phyloP scores from a whole-genome alignment of 805 yeast genomes.

The Nakazawaea ernobii region DNA sequence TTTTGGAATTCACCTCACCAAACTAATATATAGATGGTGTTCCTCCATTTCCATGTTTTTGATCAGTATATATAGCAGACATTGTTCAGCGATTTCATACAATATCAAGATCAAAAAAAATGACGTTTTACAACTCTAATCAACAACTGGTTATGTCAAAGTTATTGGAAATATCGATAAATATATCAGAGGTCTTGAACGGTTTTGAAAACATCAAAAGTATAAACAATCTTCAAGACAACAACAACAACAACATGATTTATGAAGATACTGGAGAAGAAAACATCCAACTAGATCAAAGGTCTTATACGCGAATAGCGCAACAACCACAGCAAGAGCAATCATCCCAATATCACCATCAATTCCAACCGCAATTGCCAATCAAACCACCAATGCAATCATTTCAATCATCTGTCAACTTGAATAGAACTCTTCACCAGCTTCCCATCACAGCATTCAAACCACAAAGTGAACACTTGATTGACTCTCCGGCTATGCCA shows the following conservation, averaged over 20 bases:
- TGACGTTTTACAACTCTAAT: background rate
- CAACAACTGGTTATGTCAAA: background rate
- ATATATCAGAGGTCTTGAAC: background rate
- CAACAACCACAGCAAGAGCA: too few species aligned
- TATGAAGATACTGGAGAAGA: too few species aligned
- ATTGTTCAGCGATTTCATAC: too few species aligned
- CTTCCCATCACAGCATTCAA: conserved; percentile 5
- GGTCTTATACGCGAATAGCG: too few species aligned
- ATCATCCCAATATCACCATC: background rate
- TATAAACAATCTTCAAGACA: background rate
- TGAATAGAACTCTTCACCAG: background rate
- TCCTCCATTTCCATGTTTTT: too few species aligned
- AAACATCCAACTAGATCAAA: too few species aligned
- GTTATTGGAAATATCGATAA: background rate
- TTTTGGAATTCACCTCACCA: too few species aligned
- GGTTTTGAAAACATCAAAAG: background rate
- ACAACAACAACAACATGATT: too few species aligned
- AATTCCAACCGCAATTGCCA: background rate
- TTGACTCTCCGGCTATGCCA: conserved; percentile 1
- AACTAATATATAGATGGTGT: too few species aligned
- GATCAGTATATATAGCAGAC: too few species aligned
- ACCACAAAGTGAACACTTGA: background rate
- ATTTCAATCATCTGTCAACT: too few species aligned
- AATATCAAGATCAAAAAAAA: too few species aligned
- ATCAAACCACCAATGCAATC: background rate